These are phyloP conservation scores for Acanthamoeba royreba DNA, from an alignment of 208 protist species.

Conservation along the genomic window DNA sequence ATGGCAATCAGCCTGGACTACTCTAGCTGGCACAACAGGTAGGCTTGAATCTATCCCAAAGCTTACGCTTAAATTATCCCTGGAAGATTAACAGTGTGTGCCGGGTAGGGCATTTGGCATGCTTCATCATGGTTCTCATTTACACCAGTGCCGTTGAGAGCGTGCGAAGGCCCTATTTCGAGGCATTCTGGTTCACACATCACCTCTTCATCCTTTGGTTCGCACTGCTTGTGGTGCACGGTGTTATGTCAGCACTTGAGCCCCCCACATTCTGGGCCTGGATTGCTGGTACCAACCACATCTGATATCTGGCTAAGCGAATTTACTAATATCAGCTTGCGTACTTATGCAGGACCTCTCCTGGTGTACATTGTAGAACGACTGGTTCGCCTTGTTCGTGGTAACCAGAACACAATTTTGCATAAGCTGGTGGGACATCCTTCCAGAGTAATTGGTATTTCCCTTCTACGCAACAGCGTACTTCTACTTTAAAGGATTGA, in stretches of 20 bases:
- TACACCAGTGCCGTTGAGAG: constrained; percentile 64
- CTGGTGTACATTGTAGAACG: constrained; percentile 78
- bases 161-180: constrained; percentile 77
- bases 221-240: constrained; percentile 73
- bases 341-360: constrained; percentile 46
- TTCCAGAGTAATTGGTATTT: constrained; percentile 43
- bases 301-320: not conserved
- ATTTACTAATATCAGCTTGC: not conserved
- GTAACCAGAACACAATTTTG: constrained; percentile 66
- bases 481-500: no score
- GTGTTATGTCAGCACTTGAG: constrained; percentile 33
- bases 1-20: constrained; percentile 30
- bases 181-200: constrained; percentile 85
- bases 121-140: constrained; percentile 78
- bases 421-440: not conserved
- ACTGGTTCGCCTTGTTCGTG: constrained; percentile 66
- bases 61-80: no score
- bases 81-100: no score
- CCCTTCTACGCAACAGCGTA: not conserved
- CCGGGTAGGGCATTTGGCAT: constrained; percentile 68
- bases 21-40: constrained; percentile 45
- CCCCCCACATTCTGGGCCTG: constrained; percentile 40
- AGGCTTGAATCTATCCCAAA: no score
- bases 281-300: not conserved
- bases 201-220: constrained; percentile 84